These are phyloP conservation scores for Talaromyces adpressus DNA, from an alignment of 495 filamentous ascomycete species.

Conservation along the genomic window DNA sequence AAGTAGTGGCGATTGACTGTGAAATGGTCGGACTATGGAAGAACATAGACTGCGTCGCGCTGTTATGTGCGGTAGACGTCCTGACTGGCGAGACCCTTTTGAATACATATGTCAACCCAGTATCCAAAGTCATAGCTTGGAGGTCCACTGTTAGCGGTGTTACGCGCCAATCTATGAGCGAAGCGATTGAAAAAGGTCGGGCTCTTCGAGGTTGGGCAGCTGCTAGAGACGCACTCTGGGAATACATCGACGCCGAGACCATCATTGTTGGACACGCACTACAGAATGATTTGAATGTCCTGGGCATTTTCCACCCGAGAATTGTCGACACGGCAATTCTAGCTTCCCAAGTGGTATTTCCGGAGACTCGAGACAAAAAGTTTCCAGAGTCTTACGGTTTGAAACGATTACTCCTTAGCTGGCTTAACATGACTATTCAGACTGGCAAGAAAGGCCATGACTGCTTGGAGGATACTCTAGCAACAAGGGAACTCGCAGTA, in stretches of 20 bases:
- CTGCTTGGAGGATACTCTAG: conserved; percentile 33
- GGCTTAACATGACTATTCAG: conserved; percentile 28
- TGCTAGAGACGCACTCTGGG: conserved; percentile 32
- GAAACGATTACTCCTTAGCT: conserved; percentile 21
- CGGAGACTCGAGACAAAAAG: conserved; percentile 8
- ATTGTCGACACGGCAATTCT: conserved; percentile 34
- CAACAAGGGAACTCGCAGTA: conserved; percentile 32
- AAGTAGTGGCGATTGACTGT: conserved; percentile 25
- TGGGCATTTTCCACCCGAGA: conserved; percentile 33
- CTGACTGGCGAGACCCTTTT: conserved; percentile 40
- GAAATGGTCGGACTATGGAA: conserved; percentile 22
- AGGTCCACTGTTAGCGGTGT: conserved; percentile 31
- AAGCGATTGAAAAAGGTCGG: conserved; percentile 21
- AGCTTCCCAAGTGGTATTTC: conserved; percentile 17
- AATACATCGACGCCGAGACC: conserved; percentile 30
- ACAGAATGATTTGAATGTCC: conserved; percentile 32
- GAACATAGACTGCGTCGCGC: conserved; percentile 14
- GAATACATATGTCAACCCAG: conserved; percentile 32
- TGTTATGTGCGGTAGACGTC: conserved; percentile 36
- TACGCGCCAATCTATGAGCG: conserved; percentile 18
- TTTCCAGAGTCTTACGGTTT: conserved; percentile 19
- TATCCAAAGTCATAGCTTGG: conserved; percentile 25
- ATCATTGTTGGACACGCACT: conserved; percentile 41
- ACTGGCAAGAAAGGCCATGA: conserved; percentile 23
- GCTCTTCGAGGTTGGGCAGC: conserved; percentile 31